These are phyloP conservation scores for Nephelium lappaceum DNA, from an alignment of 345 rosid genomes.

Conservation along the genomic window DNA sequence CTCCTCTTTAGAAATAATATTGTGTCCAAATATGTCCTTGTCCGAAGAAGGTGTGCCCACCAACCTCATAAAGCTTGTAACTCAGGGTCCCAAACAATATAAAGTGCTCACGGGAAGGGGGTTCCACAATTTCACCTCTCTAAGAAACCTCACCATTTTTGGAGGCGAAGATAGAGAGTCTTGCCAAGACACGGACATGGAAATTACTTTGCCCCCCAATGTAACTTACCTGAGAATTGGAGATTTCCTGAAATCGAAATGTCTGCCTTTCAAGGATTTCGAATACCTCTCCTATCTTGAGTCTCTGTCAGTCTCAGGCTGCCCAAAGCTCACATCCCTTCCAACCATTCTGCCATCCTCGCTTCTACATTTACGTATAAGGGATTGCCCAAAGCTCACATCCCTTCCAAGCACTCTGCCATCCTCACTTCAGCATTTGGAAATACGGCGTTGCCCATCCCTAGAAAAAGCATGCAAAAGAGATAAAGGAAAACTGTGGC, in stretches of 20 bases:
- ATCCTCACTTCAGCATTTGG: too few relatives aligned
- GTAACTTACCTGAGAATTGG: too few relatives aligned
- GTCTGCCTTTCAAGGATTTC: too few relatives aligned
- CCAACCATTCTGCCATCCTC: conserved; percentile 23
- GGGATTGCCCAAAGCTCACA: too few relatives aligned
- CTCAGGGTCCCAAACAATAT: neutral
- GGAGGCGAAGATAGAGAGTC: neutral
- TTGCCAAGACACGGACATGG: conserved; percentile 15
- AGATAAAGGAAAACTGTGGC: neutral
- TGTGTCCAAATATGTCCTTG: neutral
- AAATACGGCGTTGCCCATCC: neutral
- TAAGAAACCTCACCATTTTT: conserved; percentile 2
- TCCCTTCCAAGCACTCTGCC: too few relatives aligned
- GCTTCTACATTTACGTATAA: neutral
- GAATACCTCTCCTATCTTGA: too few relatives aligned
- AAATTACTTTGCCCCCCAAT: neutral
- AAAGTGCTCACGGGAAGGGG: conserved; percentile 12
- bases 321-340: too few relatives aligned
- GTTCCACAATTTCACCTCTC: conserved; percentile 22
- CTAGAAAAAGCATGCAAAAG: neutral
- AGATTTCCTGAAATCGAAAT: too few relatives aligned
- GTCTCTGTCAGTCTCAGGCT: neutral
- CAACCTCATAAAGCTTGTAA: neutral
- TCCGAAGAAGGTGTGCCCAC: neutral
- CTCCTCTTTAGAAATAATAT: neutral